Evolutionary conservation across 129 eudicot genomes (phyloP).

Genomic region (Erigeron canadensis): DNA sequence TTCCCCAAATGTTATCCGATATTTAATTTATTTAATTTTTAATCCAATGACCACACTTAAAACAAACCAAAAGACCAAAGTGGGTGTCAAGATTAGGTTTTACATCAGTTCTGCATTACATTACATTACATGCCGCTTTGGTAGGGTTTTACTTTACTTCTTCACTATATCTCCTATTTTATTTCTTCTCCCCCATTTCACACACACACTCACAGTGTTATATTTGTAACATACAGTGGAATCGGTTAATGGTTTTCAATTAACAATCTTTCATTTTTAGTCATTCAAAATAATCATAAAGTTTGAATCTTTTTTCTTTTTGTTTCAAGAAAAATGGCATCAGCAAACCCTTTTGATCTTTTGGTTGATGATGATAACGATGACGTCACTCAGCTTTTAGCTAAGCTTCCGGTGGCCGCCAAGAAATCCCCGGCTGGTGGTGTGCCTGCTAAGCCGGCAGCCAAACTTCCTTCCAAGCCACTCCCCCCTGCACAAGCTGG

Average conservation of each 20-base stretch:
- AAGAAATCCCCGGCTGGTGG: slow-evolving; percentile 32
- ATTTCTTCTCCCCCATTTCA: neutral
- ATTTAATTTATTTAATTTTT: no score
- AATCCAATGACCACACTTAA: neutral
- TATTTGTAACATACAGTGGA: neutral
- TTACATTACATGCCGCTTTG: slow-evolving; percentile 7
- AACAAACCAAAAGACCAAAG: neutral
- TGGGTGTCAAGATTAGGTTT: neutral
- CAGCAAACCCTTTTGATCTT: slow-evolving; percentile 61
- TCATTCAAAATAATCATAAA: neutral
- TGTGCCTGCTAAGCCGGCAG: slow-evolving; percentile 41
- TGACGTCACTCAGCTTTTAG: slow-evolving; percentile 47
- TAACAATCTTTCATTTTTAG: neutral
- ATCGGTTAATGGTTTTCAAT: neutral
- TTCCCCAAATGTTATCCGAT: no score
- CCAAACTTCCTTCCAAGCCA: slow-evolving; percentile 77
- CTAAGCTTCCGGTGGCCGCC: slow-evolving; percentile 39
- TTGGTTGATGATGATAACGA: slow-evolving; percentile 64
- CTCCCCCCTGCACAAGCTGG: slow-evolving; percentile 82
- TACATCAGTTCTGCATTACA: neutral
- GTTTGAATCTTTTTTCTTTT: neutral
- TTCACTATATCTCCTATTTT: neutral
- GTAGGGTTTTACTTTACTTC: neutral
- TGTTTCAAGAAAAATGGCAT: slow-evolving; percentile 46
- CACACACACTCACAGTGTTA: neutral